Percentiles rank a stretch among this genome's conserved stretches.
Evolutionary conservation across 177 flowering plant species (phyloP).

Genomic region (Telopea speciosissima): DNA sequence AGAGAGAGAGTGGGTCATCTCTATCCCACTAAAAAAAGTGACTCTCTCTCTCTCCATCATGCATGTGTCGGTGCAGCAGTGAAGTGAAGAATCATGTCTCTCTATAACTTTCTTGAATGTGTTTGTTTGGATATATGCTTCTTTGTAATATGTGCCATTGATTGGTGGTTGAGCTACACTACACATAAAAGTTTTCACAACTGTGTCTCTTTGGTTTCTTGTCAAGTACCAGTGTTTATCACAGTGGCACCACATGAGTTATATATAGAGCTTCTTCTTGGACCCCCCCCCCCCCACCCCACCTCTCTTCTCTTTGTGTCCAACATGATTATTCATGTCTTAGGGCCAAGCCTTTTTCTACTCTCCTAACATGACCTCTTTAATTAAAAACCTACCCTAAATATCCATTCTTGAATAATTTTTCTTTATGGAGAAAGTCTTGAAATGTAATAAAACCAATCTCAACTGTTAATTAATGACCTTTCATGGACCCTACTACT

Average conservation of each 20-base stretch:
- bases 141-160: constrained; percentile 6
- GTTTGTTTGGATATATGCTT: constrained; percentile 21
- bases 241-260: constrained; percentile 15
- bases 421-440: constrained; percentile 1
- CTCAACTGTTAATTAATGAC: neutral
- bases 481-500: constrained; percentile 10
- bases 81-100: neutral
- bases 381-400: no score
- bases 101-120: neutral
- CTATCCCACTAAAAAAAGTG: no score
- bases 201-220: constrained; percentile 16
- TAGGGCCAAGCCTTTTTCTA: no score
- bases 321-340: no score
- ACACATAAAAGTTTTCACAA: constrained; percentile 1
- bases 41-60: no score
- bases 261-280: no score
- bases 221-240: constrained; percentile 20
- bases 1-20: no score
- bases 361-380: no score
- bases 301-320: no score
- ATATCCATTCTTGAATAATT: no score
- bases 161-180: constrained; percentile 9
- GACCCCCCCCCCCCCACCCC: neutral
- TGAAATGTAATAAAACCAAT: neutral
- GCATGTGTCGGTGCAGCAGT: constrained; percentile 21